These are phyloP conservation scores for Starmera caribaea DNA, from an alignment of 805 yeast genomes.

Conservation along the genomic window DNA sequence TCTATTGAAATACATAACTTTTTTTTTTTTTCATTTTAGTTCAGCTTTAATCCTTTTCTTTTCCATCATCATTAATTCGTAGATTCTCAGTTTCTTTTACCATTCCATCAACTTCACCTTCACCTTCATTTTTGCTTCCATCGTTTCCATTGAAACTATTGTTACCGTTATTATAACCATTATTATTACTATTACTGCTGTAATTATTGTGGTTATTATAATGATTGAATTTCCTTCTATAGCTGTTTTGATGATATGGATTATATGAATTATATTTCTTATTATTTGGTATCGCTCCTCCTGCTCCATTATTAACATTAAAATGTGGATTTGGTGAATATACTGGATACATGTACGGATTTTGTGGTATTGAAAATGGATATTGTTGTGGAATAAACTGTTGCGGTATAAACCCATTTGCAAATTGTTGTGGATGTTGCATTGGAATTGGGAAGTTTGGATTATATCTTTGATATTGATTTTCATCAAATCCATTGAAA, in stretches of 20 bases:
- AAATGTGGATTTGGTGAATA: background rate
- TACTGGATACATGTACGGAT: slow-evolving; percentile 1
- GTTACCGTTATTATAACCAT: slow-evolving; percentile 1
- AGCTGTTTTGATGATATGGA: slow-evolving; percentile 1
- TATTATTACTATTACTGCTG: slow-evolving; percentile 2
- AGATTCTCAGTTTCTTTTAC: too few species aligned
- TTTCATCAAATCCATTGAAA: slow-evolving; percentile 5
- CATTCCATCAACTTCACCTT: too few species aligned
- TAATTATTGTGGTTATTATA: slow-evolving; percentile 3
- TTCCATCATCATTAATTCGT: slow-evolving; percentile 4
- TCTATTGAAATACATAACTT: background rate
- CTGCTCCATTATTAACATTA: background rate
- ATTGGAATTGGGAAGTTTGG: background rate
- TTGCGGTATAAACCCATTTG: background rate
- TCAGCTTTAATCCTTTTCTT: too few species aligned
- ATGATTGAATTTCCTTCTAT: slow-evolving; percentile 3
- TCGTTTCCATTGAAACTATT: too few species aligned
- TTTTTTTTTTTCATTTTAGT: background rate
- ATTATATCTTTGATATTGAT: background rate
- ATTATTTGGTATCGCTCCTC: background rate
- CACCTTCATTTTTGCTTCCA: too few species aligned
- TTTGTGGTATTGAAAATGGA: slow-evolving; percentile 1
- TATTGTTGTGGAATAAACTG: background rate
- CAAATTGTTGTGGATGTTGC: background rate
- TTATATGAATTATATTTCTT: background rate